Percentiles rank a stretch among this genome's conserved stretches.
Evolutionary conservation across 805 yeast species (phyloP).

Genomic region (Suhomyces emberorum): DNA sequence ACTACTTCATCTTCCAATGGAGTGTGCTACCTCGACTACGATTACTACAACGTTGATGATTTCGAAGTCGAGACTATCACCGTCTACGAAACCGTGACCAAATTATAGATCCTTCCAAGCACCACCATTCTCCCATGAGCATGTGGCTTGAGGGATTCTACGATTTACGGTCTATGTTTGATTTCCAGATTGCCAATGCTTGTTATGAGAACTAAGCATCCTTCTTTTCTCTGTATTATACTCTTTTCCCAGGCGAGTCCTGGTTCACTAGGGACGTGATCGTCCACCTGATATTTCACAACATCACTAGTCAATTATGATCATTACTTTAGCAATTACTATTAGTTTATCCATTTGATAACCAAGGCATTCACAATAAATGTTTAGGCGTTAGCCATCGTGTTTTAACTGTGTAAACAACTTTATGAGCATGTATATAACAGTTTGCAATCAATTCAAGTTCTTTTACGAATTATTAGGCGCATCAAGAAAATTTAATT

Average conservation of each 20-base stretch:
- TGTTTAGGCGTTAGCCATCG: too few relatives aligned
- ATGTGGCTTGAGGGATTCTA: background rate
- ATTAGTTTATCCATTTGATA: too few relatives aligned
- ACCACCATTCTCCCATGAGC: background rate
- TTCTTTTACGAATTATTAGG: too few relatives aligned
- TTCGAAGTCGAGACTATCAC: constrained; percentile 30
- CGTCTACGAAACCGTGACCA: constrained; percentile 32
- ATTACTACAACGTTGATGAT: constrained; percentile 24
- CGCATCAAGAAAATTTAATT: too few relatives aligned
- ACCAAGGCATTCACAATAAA: too few relatives aligned
- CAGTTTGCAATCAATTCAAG: too few relatives aligned
- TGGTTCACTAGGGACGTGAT: background rate
- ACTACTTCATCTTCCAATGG: constrained; percentile 29
- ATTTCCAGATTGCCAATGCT: constrained; percentile 4
- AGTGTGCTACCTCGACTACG: constrained; percentile 35
- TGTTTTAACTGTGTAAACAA: too few relatives aligned
- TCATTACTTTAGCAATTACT: too few relatives aligned
- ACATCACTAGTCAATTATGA: too few relatives aligned
- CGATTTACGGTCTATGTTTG: constrained; percentile 1
- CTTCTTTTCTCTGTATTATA: constrained; percentile 6
- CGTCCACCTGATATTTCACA: background rate
- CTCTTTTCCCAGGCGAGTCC: background rate
- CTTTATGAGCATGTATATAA: too few relatives aligned
- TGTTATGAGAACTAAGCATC: constrained; percentile 6
- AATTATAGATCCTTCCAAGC: constrained; percentile 6